Base-by-base conservation (phyloP, 179 eudicot species). In the Carnegiea gigantea region DNA sequence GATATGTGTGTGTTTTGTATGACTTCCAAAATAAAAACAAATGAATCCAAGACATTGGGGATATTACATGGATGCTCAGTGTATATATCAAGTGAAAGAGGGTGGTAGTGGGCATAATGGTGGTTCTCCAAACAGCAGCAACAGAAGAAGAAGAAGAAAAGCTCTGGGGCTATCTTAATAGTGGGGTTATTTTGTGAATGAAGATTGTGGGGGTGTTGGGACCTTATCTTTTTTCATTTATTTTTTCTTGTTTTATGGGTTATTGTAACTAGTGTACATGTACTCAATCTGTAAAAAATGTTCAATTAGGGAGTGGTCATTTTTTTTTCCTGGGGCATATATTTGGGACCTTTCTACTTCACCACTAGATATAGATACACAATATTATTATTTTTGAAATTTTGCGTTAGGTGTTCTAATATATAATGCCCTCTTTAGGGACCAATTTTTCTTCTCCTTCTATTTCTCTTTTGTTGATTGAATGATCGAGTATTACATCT, bases 251-350 rank as follows among this genome's bases (percentile, higher is more conserved):
- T 38, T 72, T 62, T 40, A 9, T 30, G 65, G 36, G 67, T 23
- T 23, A 18, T 28, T 76, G 79, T 57, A 40, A 82, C 40, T 82
- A 82, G 81, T 82, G 64, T 64, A 72, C 75, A 73, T 30, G 24
- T 15, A 83, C 44, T 72, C 75, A 30, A 70, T 49, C 73, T 74
- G 82, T 20, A 78, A 73, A 11, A 36, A 74, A 36, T 64, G 33
- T 46, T 83, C 46, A 70, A 70, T 51, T 74, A 65, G 60, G 65
- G 20, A 62, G 80, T 40, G 80, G 36, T 13, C 53, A 30, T 54
- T 12, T 77, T n/a, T 28, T 51, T 77, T n/a, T 14, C 12, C 6
- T 26, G 68, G 68, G 44, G 48, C 30, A 17, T 76, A 6, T 60
- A 38, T 51, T 23, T 75, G 60, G 60, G 12, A 21, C 6, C 30